Evolutionary conservation across 306 rosid species (phyloP).

Genomic region (Pyrus pyrifolia): DNA sequence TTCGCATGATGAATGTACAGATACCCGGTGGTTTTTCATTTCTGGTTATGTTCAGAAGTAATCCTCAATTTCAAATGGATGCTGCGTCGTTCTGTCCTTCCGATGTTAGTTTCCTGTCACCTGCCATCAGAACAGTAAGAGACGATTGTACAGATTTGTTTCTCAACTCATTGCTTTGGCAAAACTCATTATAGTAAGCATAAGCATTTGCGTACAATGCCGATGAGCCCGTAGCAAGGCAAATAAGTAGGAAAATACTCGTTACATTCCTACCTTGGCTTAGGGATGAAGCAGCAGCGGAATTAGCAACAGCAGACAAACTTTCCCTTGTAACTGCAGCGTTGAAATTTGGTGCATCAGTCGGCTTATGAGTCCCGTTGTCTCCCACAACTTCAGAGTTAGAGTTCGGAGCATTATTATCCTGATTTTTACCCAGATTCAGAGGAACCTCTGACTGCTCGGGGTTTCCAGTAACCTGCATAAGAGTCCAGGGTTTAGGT

Average conservation of each 20-base stretch:
- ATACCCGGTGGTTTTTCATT: slow-evolving; percentile 29
- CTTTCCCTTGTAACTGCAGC: slow-evolving; percentile 16
- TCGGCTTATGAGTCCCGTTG: slow-evolving; percentile 12
- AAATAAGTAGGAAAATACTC: neutral
- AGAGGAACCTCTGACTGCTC: slow-evolving; percentile 30
- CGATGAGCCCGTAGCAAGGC: neutral
- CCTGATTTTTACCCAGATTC: slow-evolving; percentile 31
- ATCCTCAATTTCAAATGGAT: slow-evolving; percentile 23
- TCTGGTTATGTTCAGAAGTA: slow-evolving; percentile 23
- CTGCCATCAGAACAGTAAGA: slow-evolving; percentile 19
- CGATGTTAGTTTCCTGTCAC: slow-evolving; percentile 34
- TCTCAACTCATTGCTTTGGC: neutral
- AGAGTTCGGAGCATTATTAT: slow-evolving; percentile 22
- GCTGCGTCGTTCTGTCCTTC: slow-evolving; percentile 33
- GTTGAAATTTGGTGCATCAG: slow-evolving; percentile 24
- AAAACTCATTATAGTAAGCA: neutral
- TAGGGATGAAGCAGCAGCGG: slow-evolving; percentile 21
- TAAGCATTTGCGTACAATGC: neutral
- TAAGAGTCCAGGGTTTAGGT: slow-evolving; percentile 10
- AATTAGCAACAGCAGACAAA: slow-evolving; percentile 31
- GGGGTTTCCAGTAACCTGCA: slow-evolving; percentile 47
- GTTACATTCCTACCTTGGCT: slow-evolving; percentile 45
- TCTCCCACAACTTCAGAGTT: slow-evolving; percentile 25
- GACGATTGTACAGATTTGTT: neutral
- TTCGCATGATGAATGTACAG: slow-evolving; percentile 52